A percentile compares a stretch with the other conserved stretches of the same genome.
Evolutionary conservation across 768 basidiomycete species (phyloP).

Genomic region (Suillus placidus): DNA sequence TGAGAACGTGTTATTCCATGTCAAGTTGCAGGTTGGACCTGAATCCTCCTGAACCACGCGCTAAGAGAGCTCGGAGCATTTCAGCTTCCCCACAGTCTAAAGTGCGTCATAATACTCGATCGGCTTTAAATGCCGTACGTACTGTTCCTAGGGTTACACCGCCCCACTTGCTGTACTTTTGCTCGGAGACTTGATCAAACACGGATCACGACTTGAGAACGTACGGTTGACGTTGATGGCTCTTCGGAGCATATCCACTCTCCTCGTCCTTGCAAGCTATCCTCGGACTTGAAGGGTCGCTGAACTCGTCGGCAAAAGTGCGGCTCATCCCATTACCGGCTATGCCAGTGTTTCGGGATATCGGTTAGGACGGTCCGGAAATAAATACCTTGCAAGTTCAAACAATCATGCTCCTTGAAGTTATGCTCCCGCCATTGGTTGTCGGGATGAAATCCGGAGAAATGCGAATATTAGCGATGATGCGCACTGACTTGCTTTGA

Average conservation of each 20-base stretch:
- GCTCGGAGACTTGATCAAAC: neutral
- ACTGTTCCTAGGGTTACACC: constrained; percentile 1
- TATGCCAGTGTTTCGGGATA: neutral
- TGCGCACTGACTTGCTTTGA: neutral
- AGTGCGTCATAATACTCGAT: constrained; percentile 4
- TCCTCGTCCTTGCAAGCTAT: neutral
- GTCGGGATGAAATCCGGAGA: constrained; percentile 4
- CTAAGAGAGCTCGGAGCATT: neutral
- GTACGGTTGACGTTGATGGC: neutral
- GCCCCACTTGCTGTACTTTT: neutral
- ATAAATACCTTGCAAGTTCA: neutral
- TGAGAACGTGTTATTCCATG: neutral
- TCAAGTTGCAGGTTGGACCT: neutral
- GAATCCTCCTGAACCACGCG: neutral
- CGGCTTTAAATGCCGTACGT: neutral
- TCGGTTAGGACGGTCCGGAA: neutral
- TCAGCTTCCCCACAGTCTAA: neutral
- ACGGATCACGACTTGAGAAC: neutral
- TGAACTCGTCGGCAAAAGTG: neutral
- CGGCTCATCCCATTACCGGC: constrained; percentile 2
- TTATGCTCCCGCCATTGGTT: neutral
- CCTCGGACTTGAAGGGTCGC: constrained; percentile 1
- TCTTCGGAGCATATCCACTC: constrained; percentile 2
- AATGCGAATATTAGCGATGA: neutral
- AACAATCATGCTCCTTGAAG: neutral